Evolutionary conservation across 768 basidiomycete species (phyloP), one percentile per base, ranked within the genome.

Genomic region (Kwoniella europaea): DNA sequence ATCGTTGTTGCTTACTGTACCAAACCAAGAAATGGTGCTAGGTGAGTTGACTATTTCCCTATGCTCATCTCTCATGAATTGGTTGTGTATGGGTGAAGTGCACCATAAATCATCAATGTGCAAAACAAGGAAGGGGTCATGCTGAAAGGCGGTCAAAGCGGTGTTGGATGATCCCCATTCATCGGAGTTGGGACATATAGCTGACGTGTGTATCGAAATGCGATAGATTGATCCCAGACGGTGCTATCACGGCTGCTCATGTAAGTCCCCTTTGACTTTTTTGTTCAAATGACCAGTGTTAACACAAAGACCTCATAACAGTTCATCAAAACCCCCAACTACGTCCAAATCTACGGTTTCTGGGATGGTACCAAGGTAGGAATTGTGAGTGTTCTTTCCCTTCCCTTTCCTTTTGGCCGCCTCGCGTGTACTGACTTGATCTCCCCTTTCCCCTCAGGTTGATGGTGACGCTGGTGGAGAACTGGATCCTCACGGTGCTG

Each of bases 311-410:
- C 63, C 52, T 54, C 29, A 24, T 24, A 24, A 24, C 24, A 84
- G 74, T 86, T 85, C 71, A 84, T 86, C 78, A 84, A 85, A 79
- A 86, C 86, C 12, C 84, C 85, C 3, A 74, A 83, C 27, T 86
- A 86, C 75, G 84, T 86, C 60, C 86, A 86, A 78, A 82, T 84
- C 65, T 57, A 71, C 59, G 92, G 90, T 85, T 79, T 80, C 67
- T 85, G 84, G 59, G 85, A 86, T 74, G 81, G 85, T 12, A 85
- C 84, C 56, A 84, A 79, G 76, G 74, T 86, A 73, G 85, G 86
- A 79, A 82, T 86, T 64, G 82, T 78, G 53, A 74, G 76, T 77
- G 42, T 6, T 20, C 24, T 56, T 22, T n/a, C 35, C 35, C 35
- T 35, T 7, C 7, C 5, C 4, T 35, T 35, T 35, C 35, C 35